phyloP scores from a whole-genome alignment of 495 filamentous ascomycete species.

The Penicillium waksmanii region DNA sequence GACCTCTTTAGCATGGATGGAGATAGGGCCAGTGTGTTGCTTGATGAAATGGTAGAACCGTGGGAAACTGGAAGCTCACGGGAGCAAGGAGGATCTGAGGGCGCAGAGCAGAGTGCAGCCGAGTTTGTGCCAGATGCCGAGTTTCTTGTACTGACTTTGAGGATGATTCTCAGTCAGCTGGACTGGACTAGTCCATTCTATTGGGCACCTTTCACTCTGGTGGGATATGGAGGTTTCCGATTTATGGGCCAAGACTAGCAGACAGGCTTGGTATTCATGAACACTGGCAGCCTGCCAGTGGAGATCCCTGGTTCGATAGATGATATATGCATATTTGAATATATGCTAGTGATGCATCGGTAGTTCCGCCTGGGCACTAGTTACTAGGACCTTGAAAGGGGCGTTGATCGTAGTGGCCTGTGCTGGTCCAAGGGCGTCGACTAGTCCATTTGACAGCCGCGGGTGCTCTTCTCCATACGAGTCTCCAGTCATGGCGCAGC shows the following conservation, averaged over 20 bases:
- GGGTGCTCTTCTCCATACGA: background rate
- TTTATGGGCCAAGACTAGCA: conserved; percentile 30
- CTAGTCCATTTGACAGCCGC: conserved; percentile 2
- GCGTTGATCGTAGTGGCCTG: background rate
- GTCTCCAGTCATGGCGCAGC: background rate
- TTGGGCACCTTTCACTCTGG: conserved; percentile 33
- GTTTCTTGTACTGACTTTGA: conserved; percentile 23
- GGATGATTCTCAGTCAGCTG: conserved; percentile 29
- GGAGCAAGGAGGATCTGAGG: conserved; percentile 16
- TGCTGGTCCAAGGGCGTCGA: background rate
- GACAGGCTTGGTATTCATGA: background rate
- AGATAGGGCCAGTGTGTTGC: conserved; percentile 22
- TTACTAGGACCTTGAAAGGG: background rate
- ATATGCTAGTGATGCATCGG: too few relatives aligned
- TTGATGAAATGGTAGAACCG: conserved; percentile 24
- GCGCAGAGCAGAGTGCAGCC: conserved; percentile 9
- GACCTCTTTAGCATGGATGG: conserved; percentile 28
- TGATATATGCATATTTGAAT: background rate
- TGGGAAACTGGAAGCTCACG: background rate
- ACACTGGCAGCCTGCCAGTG: too few relatives aligned
- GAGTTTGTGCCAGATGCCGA: conserved; percentile 31
- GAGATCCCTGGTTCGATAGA: too few relatives aligned
- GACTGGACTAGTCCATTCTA: conserved; percentile 35
- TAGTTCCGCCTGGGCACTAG: too few relatives aligned
- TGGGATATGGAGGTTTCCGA: conserved; percentile 33